phyloP scores from a whole-genome alignment of 2,329 filamentous ascomycete species.

The Daldinia sp. region DNA sequence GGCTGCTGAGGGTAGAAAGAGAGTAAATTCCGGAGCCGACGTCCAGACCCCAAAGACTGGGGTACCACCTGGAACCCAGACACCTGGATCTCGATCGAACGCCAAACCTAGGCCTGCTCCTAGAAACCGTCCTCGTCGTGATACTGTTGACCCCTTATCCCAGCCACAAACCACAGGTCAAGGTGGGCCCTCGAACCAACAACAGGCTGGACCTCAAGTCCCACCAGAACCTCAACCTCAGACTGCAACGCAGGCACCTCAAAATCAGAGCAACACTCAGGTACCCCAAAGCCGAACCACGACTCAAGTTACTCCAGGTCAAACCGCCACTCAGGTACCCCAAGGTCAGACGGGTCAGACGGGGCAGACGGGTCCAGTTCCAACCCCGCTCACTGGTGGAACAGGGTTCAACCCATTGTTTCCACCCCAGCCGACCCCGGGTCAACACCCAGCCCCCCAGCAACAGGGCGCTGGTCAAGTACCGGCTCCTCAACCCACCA shows the following conservation, averaged over 20 bases:
- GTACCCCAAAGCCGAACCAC: too few relatives aligned
- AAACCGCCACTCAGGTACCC: too few relatives aligned
- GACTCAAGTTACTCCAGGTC: too few relatives aligned
- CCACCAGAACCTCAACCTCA: neutral
- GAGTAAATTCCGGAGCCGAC: neutral
- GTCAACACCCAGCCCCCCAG: neutral
- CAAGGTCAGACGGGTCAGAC: too few relatives aligned
- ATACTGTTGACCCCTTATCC: neutral
- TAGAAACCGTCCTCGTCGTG: neutral
- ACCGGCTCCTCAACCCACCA: too few relatives aligned
- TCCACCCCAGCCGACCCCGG: too few relatives aligned
- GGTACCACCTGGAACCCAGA: neutral
- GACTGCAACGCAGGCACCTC: neutral
- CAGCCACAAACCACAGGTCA: neutral
- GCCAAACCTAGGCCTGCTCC: neutral
- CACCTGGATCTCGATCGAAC: neutral
- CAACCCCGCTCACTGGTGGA: too few relatives aligned
- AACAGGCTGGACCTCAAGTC: neutral
- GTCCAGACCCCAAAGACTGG: neutral
- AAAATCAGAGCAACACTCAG: too few relatives aligned
- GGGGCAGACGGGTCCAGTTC: too few relatives aligned
- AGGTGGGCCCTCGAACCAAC: neutral
- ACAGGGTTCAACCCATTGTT: too few relatives aligned
- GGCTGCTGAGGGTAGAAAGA: slow-evolving; percentile 2
- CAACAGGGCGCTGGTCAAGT: neutral